Base-by-base conservation (phyloP, 139 green algal species). In the Pseudopediastrum boryanum region DNA sequence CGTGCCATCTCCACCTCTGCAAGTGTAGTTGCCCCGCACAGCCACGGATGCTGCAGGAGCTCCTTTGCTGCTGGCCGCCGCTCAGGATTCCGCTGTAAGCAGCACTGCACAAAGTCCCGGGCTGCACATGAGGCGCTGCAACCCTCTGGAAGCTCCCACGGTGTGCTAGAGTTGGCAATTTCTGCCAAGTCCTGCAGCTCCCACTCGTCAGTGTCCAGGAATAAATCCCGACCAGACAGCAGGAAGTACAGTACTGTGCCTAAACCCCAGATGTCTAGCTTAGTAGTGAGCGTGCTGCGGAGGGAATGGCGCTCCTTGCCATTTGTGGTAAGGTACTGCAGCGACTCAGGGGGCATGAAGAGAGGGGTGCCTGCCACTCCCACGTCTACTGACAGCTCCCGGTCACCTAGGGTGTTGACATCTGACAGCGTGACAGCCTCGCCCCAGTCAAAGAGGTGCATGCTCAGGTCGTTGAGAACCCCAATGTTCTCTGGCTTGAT, bases 401-500 rank as follows among this genome's bases (percentile, higher is more conserved):
- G 42, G 16, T 82, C 64, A 8, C 12, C 70, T 0, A 74, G 13
- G 7, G n/a, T 10, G 1, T 50, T 39, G 16, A 76, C 35, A 64
- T 70, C 50, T 6, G 5, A 2, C 38, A 82, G 27, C 9, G 25
- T 76, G 50, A 76, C 42, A 0, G 76, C 76, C 56, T 82, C 76
- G 3, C 76, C 76, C 64, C 65, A 82, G 65, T 82, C 76, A 69
- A 82, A 82, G 21, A 82, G 64, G 67, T 80, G 77, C 44, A 83
- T 44, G 5, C 35, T 71, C 38, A 71, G 41, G n/a, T 82, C 83
- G 12, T 25, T 23, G 8, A 58, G 71, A 23, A 87, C 51, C 12
- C 77, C 63, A 3, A 87, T 79, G 71, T 87, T 87, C 46, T 87
- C 83, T 19, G 83, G 83, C 80, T 87, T 87, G 43, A 87, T 83